phyloP scores from a whole-genome alignment of 1,139 yeast genomes.

The Candida buenavistaensis region DNA sequence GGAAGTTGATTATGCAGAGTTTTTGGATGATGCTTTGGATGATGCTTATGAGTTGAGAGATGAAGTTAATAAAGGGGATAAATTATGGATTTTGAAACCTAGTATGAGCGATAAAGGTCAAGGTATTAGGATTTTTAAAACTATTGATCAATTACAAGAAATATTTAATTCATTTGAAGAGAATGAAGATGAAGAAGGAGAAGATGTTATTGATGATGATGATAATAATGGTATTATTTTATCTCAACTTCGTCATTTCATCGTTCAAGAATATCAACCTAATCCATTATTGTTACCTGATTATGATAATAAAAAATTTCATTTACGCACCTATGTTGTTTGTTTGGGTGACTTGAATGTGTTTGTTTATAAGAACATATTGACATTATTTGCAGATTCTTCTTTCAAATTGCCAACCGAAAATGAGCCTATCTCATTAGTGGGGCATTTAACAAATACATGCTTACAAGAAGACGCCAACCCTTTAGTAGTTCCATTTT shows the following conservation, averaged over 20 bases:
- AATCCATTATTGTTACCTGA: slow-evolving; percentile 64
- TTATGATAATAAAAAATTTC: slow-evolving; percentile 78
- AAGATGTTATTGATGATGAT: slow-evolving; percentile 21
- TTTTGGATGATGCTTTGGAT: slow-evolving; percentile 87
- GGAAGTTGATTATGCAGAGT: slow-evolving; percentile 96
- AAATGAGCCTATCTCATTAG: slow-evolving; percentile 43
- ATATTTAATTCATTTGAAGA: slow-evolving; percentile 87
- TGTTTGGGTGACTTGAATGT: slow-evolving; percentile 74
- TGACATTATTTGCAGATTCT: slow-evolving; percentile 73
- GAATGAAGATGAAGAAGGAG: slow-evolving; percentile 46
- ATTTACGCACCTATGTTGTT: slow-evolving; percentile 82
- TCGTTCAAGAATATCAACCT: slow-evolving; percentile 76
- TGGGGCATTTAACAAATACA: slow-evolving; percentile 87
- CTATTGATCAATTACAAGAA: slow-evolving; percentile 74
- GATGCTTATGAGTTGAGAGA: slow-evolving; percentile 86
- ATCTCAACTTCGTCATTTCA: slow-evolving; percentile 86
- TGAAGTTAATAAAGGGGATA: slow-evolving; percentile 64
- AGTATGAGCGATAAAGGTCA: slow-evolving; percentile 98
- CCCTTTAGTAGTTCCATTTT: slow-evolving; percentile 65
- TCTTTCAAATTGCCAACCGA: slow-evolving; percentile 43
- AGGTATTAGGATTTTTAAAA: slow-evolving; percentile 81
- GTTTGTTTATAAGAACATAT: slow-evolving; percentile 73
- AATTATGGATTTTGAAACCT: slow-evolving; percentile 88
- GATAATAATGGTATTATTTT: slow-evolving; percentile 64
- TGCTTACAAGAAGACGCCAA: slow-evolving; percentile 66